These are phyloP conservation scores for Sporothrix luriei DNA, from an alignment of 2,329 filamentous ascomycete genomes.

Conservation along the genomic window DNA sequence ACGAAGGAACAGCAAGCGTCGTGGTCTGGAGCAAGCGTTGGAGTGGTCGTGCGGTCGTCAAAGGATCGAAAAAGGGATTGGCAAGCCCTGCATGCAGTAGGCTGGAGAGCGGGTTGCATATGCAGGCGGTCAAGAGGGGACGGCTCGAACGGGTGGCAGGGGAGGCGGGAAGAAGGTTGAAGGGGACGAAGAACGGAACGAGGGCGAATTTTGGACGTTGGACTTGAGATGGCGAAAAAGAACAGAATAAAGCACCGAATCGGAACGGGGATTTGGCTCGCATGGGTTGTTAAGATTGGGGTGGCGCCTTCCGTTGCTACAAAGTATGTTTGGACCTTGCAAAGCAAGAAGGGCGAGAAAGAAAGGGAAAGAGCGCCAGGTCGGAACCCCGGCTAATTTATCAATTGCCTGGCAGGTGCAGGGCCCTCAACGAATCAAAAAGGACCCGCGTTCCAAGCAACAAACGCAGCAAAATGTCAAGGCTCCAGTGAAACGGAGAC, in stretches of 20 bases:
- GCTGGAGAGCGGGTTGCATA: slow-evolving; percentile 17
- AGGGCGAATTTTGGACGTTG: not conserved
- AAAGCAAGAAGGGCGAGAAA: slow-evolving; percentile 5
- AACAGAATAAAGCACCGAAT: slow-evolving; percentile 7
- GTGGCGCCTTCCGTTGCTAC: slow-evolving; percentile 10
- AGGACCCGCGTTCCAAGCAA: slow-evolving; percentile 25
- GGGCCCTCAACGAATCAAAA: slow-evolving; percentile 4
- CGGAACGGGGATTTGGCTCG: slow-evolving; percentile 25
- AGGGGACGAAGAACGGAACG: not conserved
- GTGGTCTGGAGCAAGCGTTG: slow-evolving; percentile 7
- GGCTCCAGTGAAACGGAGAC: slow-evolving; percentile 16
- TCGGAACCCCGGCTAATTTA: slow-evolving; percentile 22
- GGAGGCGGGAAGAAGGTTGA: not conserved
- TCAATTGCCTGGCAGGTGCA: slow-evolving; percentile 2
- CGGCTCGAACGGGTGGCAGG: slow-evolving; percentile 3
- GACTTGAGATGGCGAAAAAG: slow-evolving; percentile 9
- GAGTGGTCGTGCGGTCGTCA: slow-evolving; percentile 16
- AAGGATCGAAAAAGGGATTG: slow-evolving; percentile 23
- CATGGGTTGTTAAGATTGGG: slow-evolving; percentile 1
- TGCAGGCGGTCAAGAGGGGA: slow-evolving; percentile 31
- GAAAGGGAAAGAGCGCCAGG: slow-evolving; percentile 6
- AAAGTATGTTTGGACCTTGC: slow-evolving; percentile 15
- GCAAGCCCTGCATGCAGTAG: slow-evolving; percentile 27
- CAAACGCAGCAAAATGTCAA: slow-evolving; percentile 17
- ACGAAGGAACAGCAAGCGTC: slow-evolving; percentile 6